Evolutionary conservation across 805 yeast genomes (phyloP).

Genomic region (Barnettozyma sp.): DNA sequence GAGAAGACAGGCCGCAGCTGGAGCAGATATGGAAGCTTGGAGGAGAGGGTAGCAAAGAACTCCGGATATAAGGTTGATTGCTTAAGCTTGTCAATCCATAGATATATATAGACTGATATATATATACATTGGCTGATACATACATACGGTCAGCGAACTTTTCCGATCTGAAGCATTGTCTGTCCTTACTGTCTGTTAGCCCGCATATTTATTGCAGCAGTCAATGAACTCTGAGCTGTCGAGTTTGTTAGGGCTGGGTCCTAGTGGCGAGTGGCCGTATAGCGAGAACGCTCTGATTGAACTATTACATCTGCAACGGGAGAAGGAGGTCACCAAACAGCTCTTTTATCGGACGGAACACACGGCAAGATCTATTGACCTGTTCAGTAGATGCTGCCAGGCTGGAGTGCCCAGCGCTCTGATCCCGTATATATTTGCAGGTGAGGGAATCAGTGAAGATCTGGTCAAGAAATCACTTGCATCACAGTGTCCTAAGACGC

Average conservation of each 20-base stretch:
- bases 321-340: constrained; percentile 80
- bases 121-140: no score
- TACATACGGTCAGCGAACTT: no score
- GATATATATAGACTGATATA: no score
- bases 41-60: no score
- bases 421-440: constrained; percentile 53
- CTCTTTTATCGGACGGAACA: constrained; percentile 65
- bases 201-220: no score
- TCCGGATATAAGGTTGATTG: no score
- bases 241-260: constrained; percentile 19
- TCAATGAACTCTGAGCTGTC: constrained; percentile 21
- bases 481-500: constrained; percentile 1
- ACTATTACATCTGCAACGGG: constrained; percentile 27
- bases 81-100: no score
- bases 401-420: constrained; percentile 58
- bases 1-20: no score
- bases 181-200: no score
- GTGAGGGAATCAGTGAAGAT: constrained; percentile 24
- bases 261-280: constrained; percentile 22
- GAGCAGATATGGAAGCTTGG: no score
- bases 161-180: no score
- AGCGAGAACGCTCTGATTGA: constrained; percentile 21
- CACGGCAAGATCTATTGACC: constrained; percentile 50
- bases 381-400: constrained; percentile 52
- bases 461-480: constrained; percentile 1